phyloP scores from a whole-genome alignment of 2,329 filamentous ascomycete species.

The Biscogniauxia mediterranea region DNA sequence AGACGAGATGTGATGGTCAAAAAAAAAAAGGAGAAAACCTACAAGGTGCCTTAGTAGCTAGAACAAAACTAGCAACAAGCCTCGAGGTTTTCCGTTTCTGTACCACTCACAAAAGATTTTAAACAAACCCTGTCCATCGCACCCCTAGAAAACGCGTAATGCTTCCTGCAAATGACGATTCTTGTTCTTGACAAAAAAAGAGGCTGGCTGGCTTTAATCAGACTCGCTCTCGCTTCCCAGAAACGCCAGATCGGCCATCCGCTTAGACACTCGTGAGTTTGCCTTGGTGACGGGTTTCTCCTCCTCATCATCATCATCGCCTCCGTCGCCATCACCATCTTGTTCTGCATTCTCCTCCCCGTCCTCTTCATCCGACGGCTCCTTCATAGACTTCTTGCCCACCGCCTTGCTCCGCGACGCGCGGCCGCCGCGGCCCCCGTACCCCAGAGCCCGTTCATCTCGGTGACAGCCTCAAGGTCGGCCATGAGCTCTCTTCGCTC shows the following conservation, averaged over 20 bases:
- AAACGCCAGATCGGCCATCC: slow-evolving; percentile 59
- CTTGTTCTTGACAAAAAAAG: no score
- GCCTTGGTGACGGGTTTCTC: slow-evolving; percentile 25
- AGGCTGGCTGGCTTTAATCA: slow-evolving; percentile 38
- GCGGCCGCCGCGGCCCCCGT: slow-evolving; percentile 38
- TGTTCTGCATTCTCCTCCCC: slow-evolving; percentile 36
- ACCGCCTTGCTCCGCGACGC: slow-evolving; percentile 42
- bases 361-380: slow-evolving; percentile 33
- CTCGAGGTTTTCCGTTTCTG: not conserved
- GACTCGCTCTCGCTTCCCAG: slow-evolving; percentile 68
- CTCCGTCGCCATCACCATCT: slow-evolving; percentile 10
- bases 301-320: slow-evolving; percentile 25
- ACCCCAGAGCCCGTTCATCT: slow-evolving; percentile 81
- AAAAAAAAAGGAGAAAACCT: no score
- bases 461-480: slow-evolving; percentile 80
- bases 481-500: slow-evolving; percentile 80
- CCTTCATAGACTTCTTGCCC: slow-evolving; percentile 37
- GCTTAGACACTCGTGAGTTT: slow-evolving; percentile 42
- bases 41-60: no score
- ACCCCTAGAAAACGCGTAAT: no score
- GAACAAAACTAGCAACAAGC: no score
- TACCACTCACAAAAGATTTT: not conserved
- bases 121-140: no score
- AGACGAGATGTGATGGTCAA: no score
- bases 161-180: no score